A percentile compares a stretch with the other conserved stretches of the same genome.
Evolutionary conservation across 495 filamentous ascomycete species (phyloP).

Genomic region (Xylaria curta): DNA sequence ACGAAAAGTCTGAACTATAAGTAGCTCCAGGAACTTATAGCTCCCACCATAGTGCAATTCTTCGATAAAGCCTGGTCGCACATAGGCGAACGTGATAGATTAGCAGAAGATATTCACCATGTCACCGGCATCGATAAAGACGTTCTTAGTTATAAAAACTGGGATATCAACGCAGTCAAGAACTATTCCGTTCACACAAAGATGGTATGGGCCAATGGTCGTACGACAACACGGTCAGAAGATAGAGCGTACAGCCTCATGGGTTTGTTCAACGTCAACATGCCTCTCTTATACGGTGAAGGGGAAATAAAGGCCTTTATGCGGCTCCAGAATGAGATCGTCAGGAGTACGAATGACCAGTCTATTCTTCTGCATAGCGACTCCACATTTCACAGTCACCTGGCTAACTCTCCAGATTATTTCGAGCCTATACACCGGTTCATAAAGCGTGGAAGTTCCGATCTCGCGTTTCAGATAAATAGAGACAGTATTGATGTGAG

Average conservation of each 20-base stretch:
- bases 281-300: slow-evolving; percentile 36
- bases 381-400: no score
- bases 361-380: slow-evolving; percentile 6
- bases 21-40: slow-evolving; percentile 13
- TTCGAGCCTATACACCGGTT: neutral
- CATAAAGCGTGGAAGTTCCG: neutral
- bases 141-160: neutral
- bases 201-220: neutral
- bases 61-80: neutral
- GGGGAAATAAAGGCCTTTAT: slow-evolving; percentile 23
- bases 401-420: neutral
- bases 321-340: neutral
- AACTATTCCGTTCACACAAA: neutral
- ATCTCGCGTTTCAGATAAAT: neutral
- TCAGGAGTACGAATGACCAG: neutral
- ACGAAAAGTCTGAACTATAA: no score
- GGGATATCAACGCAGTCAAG: no score
- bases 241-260: slow-evolving; percentile 33
- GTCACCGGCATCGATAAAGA: neutral
- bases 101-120: neutral
- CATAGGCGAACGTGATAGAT: neutral
- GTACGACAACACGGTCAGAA: slow-evolving; percentile 19
- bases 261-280: slow-evolving; percentile 33
- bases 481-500: neutral
- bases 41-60: neutral